phyloP scores from a whole-genome alignment of 2,329 filamentous ascomycete species.

The Fusarium multiceps region DNA sequence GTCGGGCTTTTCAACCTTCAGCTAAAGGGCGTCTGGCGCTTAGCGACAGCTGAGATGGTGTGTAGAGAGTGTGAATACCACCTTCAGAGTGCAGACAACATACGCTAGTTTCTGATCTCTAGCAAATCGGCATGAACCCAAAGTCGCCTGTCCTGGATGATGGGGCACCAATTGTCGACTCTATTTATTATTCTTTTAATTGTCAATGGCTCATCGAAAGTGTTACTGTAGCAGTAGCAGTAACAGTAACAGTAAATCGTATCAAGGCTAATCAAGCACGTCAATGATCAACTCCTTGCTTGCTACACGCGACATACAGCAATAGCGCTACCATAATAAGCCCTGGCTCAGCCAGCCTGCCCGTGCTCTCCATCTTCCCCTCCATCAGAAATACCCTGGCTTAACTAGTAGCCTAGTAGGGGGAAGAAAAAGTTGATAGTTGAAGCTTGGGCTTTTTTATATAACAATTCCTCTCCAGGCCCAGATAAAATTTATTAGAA shows the following conservation, averaged over 20 bases:
- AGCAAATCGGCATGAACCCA: constrained; percentile 29
- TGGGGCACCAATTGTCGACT: background rate
- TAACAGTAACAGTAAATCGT: background rate
- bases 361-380: background rate
- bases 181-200: constrained; percentile 4
- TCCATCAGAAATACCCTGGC: background rate
- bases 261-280: background rate
- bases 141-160: constrained; percentile 19
- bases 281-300: background rate
- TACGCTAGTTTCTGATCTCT: constrained; percentile 23
- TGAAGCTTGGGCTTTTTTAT: constrained; percentile 1
- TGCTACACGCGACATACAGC: constrained; percentile 1
- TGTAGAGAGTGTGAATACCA: constrained; percentile 27
- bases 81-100: constrained; percentile 7
- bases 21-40: constrained; percentile 34
- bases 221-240: background rate
- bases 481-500: background rate
- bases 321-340: background rate
- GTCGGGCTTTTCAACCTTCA: constrained; percentile 1
- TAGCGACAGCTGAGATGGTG: constrained; percentile 40
- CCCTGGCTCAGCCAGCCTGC: background rate
- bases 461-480: background rate
- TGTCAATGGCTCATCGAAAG: background rate
- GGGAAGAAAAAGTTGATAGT: background rate
- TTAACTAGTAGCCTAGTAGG: background rate